Evolutionary conservation across 352 stramenopile species (phyloP), one percentile per base, ranked within the genome.

Genomic region (Aphanomyces cochlioides): DNA sequence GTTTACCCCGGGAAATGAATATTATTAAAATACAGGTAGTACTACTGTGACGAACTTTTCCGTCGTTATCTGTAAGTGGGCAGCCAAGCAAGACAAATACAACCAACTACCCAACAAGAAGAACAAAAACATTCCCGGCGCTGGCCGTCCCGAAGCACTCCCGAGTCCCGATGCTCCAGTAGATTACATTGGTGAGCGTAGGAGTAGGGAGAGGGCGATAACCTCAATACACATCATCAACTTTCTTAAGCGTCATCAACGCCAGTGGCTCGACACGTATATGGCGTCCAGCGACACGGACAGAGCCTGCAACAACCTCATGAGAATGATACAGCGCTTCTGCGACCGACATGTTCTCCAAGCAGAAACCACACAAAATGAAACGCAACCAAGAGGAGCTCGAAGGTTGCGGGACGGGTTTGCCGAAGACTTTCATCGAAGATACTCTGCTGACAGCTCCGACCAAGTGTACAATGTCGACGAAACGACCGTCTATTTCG

Each of bases 401-500:
- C 10, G 43, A 50, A n/a, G 17, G 10, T n/a, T n/a, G 2, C 43
- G 43, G 17, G 2, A 1, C 43, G 34, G 15, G 6, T 13, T 5
- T 12, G 37, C 54, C 45, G 17, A 50, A n/a, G 43, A 50, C 10
- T 50, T 50, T n/a, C 2, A 50, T n/a, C 10, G 43, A 12, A 50
- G 17, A n/a, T 50, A 50, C n/a, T 12, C 10, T 50, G 10, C 43
- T 1, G 1, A 50, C 43, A 2, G 17, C 43, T 8, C 8, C 43
- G 15, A 15, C 43, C 8, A 15, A 8, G 43, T 50, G 10, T 50
- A 50, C 43, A 77, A 73, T 17, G 34, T 67, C 1, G 74, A 77
- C 45, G 74, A 79, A 57, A 74, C 74, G 0, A n/a, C 7, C 0
- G 19, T 75, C 2, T 75, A 66, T 5, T 59, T 41, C 15, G 65